Base-by-base conservation (phyloP, 2,329 filamentous ascomycete species). In the Xylaria hypoxylon region DNA sequence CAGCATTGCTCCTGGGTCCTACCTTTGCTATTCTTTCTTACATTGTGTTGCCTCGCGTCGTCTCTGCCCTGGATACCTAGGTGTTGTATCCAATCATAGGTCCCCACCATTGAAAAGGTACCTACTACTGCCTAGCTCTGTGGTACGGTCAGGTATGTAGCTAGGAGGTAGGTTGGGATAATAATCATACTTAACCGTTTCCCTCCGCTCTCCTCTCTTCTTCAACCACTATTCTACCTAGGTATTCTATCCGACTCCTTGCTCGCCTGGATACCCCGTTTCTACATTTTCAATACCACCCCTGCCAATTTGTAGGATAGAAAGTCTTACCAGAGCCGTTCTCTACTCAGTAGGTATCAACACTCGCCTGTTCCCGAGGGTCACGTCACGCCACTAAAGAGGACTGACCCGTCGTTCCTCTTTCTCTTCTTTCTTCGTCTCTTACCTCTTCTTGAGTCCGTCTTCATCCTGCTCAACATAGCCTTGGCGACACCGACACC, bases 21-120 rank as follows among this genome's bases (percentile, higher is more conserved):
- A 11, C n/a, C n/a, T n/a, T 15, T 33, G 7, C 3, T 47, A 8
- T 28, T 44, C 3, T 42, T 57, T 35, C 52, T 50, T n/a, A n/a
- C 8, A 38, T 53, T 45, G 45, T 53, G 45, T 45, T 51, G 55
- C 55, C 48, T 64, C 48, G 55, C 55, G 19, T 64, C 55, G 28
- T 45, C 53, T 48, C 55, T 42, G 28, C 15, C 40, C 45, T 11
- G n/a, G 35, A 35, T 38, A 61, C 5, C 13, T 53, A 42, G 44
- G 15, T 33, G 13, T 57, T 50, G 53, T 15, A 40, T 45, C 47
- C 45, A 59, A 53, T 58, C 61, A 58, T n/a, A 33, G 26, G 47
- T 35, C 38, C 26, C 52, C 48, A 55, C 48, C n/a, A 45, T 28
- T 15, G 31, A 61, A 22, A 38, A 44, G 35, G 26, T 56, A 56